Evolutionary conservation across 805 yeast species (phyloP).

Genomic region (Isabelozyma gotoi): DNA sequence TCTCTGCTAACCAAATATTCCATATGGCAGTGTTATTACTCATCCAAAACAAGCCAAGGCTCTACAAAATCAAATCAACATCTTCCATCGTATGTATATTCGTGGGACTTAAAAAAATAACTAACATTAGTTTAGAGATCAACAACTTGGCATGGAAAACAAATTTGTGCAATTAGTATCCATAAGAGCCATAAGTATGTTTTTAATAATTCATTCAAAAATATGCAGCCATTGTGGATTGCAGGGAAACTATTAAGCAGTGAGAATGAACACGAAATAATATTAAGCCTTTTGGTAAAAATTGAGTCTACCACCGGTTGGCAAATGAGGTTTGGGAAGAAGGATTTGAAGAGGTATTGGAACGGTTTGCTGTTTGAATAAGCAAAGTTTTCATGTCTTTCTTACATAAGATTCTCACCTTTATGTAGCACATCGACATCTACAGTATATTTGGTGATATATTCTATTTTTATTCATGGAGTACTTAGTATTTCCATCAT

Average conservation of each 20-base stretch:
- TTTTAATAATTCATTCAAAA: not conserved
- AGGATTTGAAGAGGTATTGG: constrained; percentile 25
- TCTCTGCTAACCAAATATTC: constrained; percentile 36
- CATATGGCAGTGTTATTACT: constrained; percentile 39
- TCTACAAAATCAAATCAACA: constrained; percentile 20
- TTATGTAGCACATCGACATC: too few relatives aligned
- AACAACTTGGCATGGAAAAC: constrained; percentile 41
- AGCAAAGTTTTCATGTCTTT: too few relatives aligned
- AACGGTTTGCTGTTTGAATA: constrained; percentile 1
- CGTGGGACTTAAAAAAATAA: not conserved
- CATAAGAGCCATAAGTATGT: constrained; percentile 21
- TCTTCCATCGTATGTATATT: constrained; percentile 6
- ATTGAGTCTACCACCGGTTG: constrained; percentile 30
- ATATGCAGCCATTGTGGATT: constrained; percentile 22
- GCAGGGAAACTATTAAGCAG: constrained; percentile 25
- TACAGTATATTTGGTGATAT: too few relatives aligned
- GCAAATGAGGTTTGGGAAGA: constrained; percentile 28
- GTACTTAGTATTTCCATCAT: too few relatives aligned
- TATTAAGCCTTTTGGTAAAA: constrained; percentile 15
- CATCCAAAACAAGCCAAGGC: constrained; percentile 40
- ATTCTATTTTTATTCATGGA: too few relatives aligned
- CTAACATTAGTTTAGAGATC: constrained; percentile 16
- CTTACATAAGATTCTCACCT: too few relatives aligned
- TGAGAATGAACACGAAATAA: constrained; percentile 19
- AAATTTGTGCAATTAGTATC: constrained; percentile 32